Evolutionary conservation across 768 basidiomycete genomes (phyloP).

Genomic region (Leucocoprinus sp.): DNA sequence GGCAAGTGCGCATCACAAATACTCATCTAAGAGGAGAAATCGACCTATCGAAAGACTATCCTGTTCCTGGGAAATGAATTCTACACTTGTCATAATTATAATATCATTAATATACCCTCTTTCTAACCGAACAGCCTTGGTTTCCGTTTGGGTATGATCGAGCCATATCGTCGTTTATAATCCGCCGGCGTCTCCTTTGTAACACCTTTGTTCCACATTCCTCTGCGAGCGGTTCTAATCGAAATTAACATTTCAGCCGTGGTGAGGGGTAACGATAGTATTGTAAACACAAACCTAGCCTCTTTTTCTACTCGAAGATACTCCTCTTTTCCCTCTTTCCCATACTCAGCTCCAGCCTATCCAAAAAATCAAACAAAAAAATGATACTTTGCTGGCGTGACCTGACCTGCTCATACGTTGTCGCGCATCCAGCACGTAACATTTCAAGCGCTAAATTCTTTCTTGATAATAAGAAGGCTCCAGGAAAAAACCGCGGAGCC

Average conservation of each 20-base stretch:
- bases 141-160: background rate
- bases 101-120: too few relatives aligned
- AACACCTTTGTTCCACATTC: constrained; percentile 64
- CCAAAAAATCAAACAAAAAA: background rate
- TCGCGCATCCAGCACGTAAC: constrained; percentile 71
- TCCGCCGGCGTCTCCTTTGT: constrained; percentile 63
- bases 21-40: constrained; percentile 81
- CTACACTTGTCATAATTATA: too few relatives aligned
- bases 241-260: too few relatives aligned
- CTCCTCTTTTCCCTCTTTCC: constrained; percentile 52
- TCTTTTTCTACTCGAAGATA: constrained; percentile 54
- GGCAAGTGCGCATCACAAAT: constrained; percentile 81
- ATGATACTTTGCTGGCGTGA: background rate
- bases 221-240: constrained; percentile 49
- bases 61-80: constrained; percentile 27
- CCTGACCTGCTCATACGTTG: constrained; percentile 58
- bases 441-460: constrained; percentile 59
- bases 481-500: constrained; percentile 46
- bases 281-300: constrained; percentile 45
- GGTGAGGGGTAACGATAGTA: background rate
- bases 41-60: constrained; percentile 73
- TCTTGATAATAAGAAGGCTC: constrained; percentile 33
- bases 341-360: constrained; percentile 70
- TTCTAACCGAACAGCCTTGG: too few relatives aligned
- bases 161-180: constrained; percentile 62